A percentile compares a stretch with the other conserved stretches of the same genome.
phyloP scores from a whole-genome alignment of 176 grass and related monocot genomes.

The Saccharum officinarum region DNA sequence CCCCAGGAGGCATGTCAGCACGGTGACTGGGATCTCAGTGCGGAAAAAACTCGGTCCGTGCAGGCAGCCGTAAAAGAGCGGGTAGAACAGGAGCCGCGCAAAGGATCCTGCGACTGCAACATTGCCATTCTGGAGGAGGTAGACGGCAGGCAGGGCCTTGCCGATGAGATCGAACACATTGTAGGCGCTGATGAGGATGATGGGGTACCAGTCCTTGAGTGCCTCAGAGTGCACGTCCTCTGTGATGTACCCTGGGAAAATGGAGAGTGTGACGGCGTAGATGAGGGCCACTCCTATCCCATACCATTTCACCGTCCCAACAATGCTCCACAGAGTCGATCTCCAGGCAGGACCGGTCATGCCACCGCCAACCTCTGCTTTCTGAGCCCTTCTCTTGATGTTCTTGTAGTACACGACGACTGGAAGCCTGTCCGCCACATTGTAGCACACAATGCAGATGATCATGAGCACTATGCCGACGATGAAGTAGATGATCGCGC shows the following conservation, averaged over 20 bases:
- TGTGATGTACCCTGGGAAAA: conserved; percentile 93
- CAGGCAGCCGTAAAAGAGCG: conserved; percentile 82
- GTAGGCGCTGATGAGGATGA: conserved; percentile 81
- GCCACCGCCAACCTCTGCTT: conserved; percentile 52
- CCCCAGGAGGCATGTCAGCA: conserved; percentile 78
- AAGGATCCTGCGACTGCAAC: conserved; percentile 54
- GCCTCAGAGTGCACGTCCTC: conserved; percentile 91
- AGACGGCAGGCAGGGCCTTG: conserved; percentile 68
- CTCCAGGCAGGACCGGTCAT: conserved; percentile 78
- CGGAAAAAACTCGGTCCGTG: conserved; percentile 84
- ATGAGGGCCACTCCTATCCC: conserved; percentile 71
- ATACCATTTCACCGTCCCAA: conserved; percentile 75
- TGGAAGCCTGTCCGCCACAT: conserved; percentile 59
- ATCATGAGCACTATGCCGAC: conserved; percentile 77
- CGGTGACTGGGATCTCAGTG: conserved; percentile 69
- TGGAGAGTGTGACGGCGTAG: conserved; percentile 81
- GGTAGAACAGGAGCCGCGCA: conserved; percentile 74
- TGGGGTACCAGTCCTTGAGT: conserved; percentile 90
- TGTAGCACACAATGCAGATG: conserved; percentile 89
- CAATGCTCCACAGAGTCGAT: conserved; percentile 79
- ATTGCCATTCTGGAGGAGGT: conserved; percentile 65
- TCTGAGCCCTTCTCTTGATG: conserved; percentile 64
- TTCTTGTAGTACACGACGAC: conserved; percentile 78
- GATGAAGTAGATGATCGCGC: conserved; percentile 85
- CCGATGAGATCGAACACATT: conserved; percentile 90